Evolutionary conservation across 257 asterid genomes (phyloP), one percentile per base, ranked within the genome.

Genomic region (Nicotiana tabacum): DNA sequence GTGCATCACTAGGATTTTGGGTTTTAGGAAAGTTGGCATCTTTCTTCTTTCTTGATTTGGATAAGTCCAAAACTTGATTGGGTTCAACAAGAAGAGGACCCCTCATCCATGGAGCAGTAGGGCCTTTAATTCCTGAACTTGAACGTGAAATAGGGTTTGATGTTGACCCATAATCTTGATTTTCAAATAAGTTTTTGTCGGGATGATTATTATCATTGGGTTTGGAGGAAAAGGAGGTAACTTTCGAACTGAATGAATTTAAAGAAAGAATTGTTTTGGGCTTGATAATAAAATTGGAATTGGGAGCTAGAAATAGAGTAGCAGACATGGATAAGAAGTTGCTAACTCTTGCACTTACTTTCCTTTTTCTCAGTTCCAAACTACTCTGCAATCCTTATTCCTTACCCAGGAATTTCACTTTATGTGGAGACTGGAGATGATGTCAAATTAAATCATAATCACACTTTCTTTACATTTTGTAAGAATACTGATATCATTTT

Each of bases 71-170:
- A 5, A 93, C 86, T 84, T 93, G 92, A 57, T 81, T 85, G 83
- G 90, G 90, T 87, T 91, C 90, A 46, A 96, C 91, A 35, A 89
- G 85, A 12, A 94, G 97, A 60, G 95, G 93, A 35, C 87, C 90
- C 85, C 83, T 91, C 97, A 94, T 94, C 99, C 99, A 94, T 56
- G 99, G 99, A 83, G 99, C 95, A 57, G 95, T 96, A 78, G 95
- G 98, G 5, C 92, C 95, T 88, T 90, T 92, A 80, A 89, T 65
- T 64, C 82, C 77, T 72, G 92, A 85, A 77, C 82, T 83, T 69
- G 90, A 86, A 83, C 69, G 82, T 13, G 88, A 77, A 84, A 48
- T 17, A 72, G 89, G 64, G 79, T 83, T 83, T 3, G 83, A 84
- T 60, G 90, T 66, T 56, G 86, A 83, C 37, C 86, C 24, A 48